phyloP scores from a whole-genome alignment of 352 stramenopile genomes.

The Pythium dissimile region DNA sequence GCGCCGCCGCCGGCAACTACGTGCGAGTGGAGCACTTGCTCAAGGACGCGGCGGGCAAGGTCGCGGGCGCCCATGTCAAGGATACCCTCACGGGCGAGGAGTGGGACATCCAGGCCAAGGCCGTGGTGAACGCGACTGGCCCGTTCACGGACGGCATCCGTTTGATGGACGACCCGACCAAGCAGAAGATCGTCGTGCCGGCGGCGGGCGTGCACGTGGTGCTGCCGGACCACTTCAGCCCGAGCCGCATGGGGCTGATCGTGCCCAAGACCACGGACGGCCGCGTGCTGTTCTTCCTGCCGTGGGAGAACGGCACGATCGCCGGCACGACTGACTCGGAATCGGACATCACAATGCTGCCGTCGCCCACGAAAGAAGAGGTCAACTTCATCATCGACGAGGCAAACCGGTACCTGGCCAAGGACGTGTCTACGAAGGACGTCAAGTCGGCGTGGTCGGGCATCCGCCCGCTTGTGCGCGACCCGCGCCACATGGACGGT shows the following conservation, averaged over 20 bases:
- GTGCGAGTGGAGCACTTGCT: slow-evolving; percentile 83
- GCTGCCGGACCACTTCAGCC: slow-evolving; percentile 94
- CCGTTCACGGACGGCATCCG: slow-evolving; percentile 91
- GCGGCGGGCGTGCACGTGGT: slow-evolving; percentile 94
- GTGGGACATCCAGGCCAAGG: slow-evolving; percentile 87
- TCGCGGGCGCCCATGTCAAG: slow-evolving; percentile 84
- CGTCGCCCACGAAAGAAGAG: slow-evolving; percentile 89
- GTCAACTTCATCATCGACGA: slow-evolving; percentile 95
- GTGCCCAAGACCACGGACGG: slow-evolving; percentile 95
- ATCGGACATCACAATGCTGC: slow-evolving; percentile 93
- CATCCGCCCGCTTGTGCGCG: slow-evolving; percentile 92
- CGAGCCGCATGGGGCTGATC: slow-evolving; percentile 94
- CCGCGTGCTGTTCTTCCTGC: slow-evolving; percentile 94
- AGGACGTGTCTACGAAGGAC: slow-evolving; percentile 87
- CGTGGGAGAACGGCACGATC: slow-evolving; percentile 93
- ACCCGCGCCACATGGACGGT: slow-evolving; percentile 79
- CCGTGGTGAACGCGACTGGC: slow-evolving; percentile 94
- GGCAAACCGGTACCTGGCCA: slow-evolving; percentile 89
- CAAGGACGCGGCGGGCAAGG: slow-evolving; percentile 85
- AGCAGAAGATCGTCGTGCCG: slow-evolving; percentile 90
- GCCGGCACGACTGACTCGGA: slow-evolving; percentile 92
- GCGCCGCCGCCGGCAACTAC: slow-evolving; percentile 91
- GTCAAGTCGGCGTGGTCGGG: slow-evolving; percentile 95
- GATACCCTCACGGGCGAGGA: slow-evolving; percentile 88
- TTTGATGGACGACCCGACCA: slow-evolving; percentile 91